phyloP scores from a whole-genome alignment of 208 protist genomes.

The Phytomonas sp. region DNA sequence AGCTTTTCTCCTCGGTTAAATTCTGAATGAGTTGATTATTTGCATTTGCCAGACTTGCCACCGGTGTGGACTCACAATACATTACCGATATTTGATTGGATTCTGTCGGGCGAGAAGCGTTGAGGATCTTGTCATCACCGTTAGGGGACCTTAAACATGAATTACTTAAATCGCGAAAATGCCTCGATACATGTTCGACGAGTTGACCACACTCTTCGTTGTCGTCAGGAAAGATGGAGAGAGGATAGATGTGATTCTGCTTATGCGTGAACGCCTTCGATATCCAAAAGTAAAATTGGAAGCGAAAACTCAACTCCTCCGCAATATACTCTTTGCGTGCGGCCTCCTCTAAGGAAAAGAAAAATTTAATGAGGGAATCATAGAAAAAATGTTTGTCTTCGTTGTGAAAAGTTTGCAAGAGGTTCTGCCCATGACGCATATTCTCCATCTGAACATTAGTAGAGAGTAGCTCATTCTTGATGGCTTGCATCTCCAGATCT shows the following conservation, averaged over 20 bases:
- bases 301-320: background rate
- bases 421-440: background rate
- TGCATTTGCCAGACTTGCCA: background rate
- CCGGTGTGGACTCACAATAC: background rate
- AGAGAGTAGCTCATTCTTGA: background rate
- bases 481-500: background rate
- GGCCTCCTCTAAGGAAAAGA: background rate
- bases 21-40: background rate
- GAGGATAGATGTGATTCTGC: background rate
- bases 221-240: background rate
- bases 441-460: background rate
- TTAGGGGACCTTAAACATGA: background rate
- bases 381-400: background rate
- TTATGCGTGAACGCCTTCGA: background rate
- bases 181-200: background rate
- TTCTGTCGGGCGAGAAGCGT: background rate
- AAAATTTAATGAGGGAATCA: background rate
- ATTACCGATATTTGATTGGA: background rate
- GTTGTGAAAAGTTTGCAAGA: background rate
- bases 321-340: background rate
- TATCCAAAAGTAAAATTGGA: background rate
- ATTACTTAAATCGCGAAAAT: background rate
- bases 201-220: background rate
- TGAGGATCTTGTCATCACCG: background rate
- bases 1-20: slow-evolving; percentile 27